phyloP scores from a whole-genome alignment of 306 rosid species.

The Lathyrus aphaca region DNA sequence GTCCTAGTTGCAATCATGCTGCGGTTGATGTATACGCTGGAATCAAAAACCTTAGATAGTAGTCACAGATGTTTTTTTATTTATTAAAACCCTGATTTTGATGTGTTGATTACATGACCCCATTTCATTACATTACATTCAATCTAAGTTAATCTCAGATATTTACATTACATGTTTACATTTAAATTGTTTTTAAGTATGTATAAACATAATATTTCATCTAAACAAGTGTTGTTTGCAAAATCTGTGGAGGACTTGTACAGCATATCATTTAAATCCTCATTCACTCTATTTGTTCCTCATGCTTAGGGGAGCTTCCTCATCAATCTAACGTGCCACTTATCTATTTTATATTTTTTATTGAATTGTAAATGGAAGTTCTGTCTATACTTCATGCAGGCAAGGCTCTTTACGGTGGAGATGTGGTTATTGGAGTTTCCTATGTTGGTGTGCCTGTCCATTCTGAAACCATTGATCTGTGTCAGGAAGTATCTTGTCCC shows the following conservation, averaged over 20 bases:
- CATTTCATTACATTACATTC: background rate
- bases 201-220: conserved; percentile 7
- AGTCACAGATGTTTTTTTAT: background rate
- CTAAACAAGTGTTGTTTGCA: background rate
- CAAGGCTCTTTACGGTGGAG: conserved; percentile 60
- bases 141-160: conserved; percentile 20
- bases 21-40: too few species aligned
- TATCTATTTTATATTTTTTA: conserved; percentile 1
- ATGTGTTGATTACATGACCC: background rate
- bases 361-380: conserved; percentile 29
- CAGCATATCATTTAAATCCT: background rate
- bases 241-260: conserved; percentile 8
- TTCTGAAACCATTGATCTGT: conserved; percentile 61
- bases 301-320: conserved; percentile 34
- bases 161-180: conserved; percentile 8
- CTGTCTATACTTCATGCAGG: conserved; percentile 46
- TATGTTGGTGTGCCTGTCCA: conserved; percentile 70
- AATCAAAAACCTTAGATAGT: background rate
- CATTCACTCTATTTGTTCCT: conserved; percentile 26
- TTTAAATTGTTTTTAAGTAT: conserved; percentile 22
- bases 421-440: conserved; percentile 66
- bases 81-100: background rate
- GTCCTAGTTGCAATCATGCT: background rate
- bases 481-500: conserved; percentile 67
- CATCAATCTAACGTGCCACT: conserved; percentile 9